Base-by-base conservation (phyloP, 129 eudicot species). In the Saussurea involucrata region DNA sequence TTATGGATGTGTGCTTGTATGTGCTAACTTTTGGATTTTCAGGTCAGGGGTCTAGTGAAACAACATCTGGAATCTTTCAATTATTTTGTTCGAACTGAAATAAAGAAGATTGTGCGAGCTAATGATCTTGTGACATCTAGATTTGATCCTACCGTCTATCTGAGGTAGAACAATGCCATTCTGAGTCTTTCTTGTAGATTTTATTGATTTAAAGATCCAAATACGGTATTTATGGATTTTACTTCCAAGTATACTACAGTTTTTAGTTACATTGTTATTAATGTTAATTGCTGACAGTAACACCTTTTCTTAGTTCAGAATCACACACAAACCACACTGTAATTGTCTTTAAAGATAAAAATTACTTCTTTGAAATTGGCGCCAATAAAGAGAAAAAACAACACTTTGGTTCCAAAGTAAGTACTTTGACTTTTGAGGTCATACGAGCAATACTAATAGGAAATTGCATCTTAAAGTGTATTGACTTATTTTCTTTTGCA, bases 31-130 rank as follows among this genome's bases (percentile, higher is more conserved):
- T 63, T 85, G 75, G 80, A 29, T 42, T 53, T 85, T 70, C 79
- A 93, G 98, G 92, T 89, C 71, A 84, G 98, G 81, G 98, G 97
- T 25, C 80, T 95, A 85, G 98, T 91, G 83, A 95, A 89, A 76
- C 89, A 91, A 63, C 98, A 95, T 80, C 71, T 95, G 80, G 97
- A 91, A 27, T 95, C 98, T 40, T 95, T 84, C 64, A 91, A 95
- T 81, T 91, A 86, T 79, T 95, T 95, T 75, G 83, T 89, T 20
- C 84, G 61, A 71, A 95, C 86, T 4, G 93, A 80, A 44, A 87
- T 95, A 17, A 87, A 89, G 79, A 89, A 95, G 85, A 91, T 95
- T 71, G 93, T 95, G 18, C 78, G 77, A 33, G 96, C 92, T 20
- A 95, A 95, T 73, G 76, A 76, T 68, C 63, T 36, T 31, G 86